A percentile compares a stretch with the other conserved stretches of the same genome.
phyloP scores from a whole-genome alignment of 768 basidiomycete genomes.

The Boletus rubroflammeus region DNA sequence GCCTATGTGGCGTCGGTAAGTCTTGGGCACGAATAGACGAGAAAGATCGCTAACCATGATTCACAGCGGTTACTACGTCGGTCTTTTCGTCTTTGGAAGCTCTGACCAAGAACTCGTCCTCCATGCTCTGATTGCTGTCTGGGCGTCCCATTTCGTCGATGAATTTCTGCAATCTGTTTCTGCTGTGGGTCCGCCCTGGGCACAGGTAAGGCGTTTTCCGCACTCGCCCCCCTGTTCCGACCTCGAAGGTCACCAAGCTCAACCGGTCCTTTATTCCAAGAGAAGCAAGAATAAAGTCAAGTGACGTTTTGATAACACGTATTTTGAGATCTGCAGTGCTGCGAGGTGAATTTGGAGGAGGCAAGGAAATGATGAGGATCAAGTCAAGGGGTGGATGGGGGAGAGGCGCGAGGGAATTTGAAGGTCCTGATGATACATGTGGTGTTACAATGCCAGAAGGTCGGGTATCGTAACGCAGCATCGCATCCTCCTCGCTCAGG shows the following conservation, averaged over 20 bases:
- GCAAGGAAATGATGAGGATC: slow-evolving; percentile 87
- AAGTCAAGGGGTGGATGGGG: slow-evolving; percentile 88
- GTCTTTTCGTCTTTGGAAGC: slow-evolving; percentile 89
- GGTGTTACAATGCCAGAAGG: slow-evolving; percentile 59
- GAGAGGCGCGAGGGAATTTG: slow-evolving; percentile 76
- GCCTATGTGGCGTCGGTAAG: slow-evolving; percentile 39
- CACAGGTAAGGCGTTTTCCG: slow-evolving; percentile 92
- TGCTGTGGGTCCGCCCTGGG: slow-evolving; percentile 64
- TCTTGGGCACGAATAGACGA: not conserved
- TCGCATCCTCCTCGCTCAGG: slow-evolving; percentile 69
- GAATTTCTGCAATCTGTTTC: slow-evolving; percentile 68
- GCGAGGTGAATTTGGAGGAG: slow-evolving; percentile 64
- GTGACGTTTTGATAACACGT: slow-evolving; percentile 82
- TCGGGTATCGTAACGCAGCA: slow-evolving; percentile 51
- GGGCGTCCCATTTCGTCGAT: slow-evolving; percentile 62
- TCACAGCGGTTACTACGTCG: slow-evolving; percentile 98
- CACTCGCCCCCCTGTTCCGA: slow-evolving; percentile 76
- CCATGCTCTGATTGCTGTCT: slow-evolving; percentile 42
- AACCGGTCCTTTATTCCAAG: slow-evolving; percentile 77
- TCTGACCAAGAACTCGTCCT: slow-evolving; percentile 64
- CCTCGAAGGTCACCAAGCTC: slow-evolving; percentile 90
- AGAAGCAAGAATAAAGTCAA: slow-evolving; percentile 82
- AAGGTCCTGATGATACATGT: slow-evolving; percentile 68
- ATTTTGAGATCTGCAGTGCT: slow-evolving; percentile 84
- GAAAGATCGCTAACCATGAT: slow-evolving; percentile 58